Percentiles rank a stretch among this genome's conserved stretches.
Conservation (phyloP, 2,329 filamentous ascomycete species). For the Penicillium aurantiogriseum region DNA sequence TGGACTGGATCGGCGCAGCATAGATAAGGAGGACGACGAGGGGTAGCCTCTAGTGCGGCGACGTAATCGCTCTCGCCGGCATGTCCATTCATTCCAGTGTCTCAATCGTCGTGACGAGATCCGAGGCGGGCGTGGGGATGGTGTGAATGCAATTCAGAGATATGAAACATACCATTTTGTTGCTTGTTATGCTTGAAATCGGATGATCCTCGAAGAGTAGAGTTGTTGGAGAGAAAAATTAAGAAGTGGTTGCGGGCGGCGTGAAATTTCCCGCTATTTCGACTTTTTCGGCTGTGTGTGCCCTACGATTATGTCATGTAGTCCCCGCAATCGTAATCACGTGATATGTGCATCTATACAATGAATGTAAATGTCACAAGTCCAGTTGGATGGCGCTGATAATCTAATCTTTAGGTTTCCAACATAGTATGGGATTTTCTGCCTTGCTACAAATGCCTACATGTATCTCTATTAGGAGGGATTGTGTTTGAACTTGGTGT, state of each 20-base stretch:
- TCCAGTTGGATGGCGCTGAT: not conserved
- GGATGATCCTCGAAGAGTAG: slow-evolving; percentile 55
- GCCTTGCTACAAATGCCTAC: not conserved
- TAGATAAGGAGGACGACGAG: not conserved
- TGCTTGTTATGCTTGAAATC: slow-evolving; percentile 42
- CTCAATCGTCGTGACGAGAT: slow-evolving; percentile 7
- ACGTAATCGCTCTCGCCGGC: not conserved
- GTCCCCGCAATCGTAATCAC: not conserved
- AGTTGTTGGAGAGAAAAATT: slow-evolving; percentile 26
- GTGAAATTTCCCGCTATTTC: slow-evolving; percentile 26
- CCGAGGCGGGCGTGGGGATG: not conserved
- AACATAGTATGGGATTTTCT: not conserved
- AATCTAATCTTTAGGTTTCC: not conserved
- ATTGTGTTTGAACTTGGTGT: not conserved
- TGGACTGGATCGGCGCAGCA: not conserved
- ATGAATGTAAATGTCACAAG: not conserved
- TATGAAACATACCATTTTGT: slow-evolving; percentile 48
- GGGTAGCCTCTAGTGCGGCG: not conserved
- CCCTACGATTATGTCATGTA: slow-evolving; percentile 30
- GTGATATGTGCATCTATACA: slow-evolving; percentile 1
- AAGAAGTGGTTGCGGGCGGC: slow-evolving; percentile 17
- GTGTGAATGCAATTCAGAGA: not conserved
- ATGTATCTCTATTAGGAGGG: not conserved
- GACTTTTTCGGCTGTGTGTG: slow-evolving; percentile 34
- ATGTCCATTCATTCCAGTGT: slow-evolving; percentile 7